Percentiles rank a stretch among this genome's conserved stretches.
Evolutionary conservation across 768 basidiomycete species (phyloP).

Genomic region (Macrocybe gigantea): DNA sequence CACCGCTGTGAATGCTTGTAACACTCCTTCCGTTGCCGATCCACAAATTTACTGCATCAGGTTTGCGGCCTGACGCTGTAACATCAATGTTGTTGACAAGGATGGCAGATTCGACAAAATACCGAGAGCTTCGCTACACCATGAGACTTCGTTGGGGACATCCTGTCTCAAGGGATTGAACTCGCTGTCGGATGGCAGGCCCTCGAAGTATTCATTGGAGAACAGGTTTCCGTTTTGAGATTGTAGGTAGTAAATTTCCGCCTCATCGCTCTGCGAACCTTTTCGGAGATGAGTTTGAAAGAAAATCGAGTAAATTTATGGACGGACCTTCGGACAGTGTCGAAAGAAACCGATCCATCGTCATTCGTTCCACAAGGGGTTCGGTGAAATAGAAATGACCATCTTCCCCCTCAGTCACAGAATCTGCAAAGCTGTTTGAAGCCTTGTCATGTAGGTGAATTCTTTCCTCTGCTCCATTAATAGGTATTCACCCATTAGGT

Average conservation of each 20-base stretch:
- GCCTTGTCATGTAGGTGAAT: constrained; percentile 8
- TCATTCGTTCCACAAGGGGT: constrained; percentile 65
- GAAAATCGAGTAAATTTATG: background rate
- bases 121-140: constrained; percentile 81
- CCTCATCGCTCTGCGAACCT: constrained; percentile 5
- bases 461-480: constrained; percentile 1
- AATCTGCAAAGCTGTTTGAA: constrained; percentile 63
- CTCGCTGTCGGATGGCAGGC: constrained; percentile 40
- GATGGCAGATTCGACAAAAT: constrained; percentile 11
- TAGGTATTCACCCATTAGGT: constrained; percentile 63
- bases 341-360: constrained; percentile 48
- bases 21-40: constrained; percentile 73
- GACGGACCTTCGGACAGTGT: constrained; percentile 26
- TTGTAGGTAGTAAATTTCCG: constrained; percentile 68
- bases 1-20: constrained; percentile 87
- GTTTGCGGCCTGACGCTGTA: constrained; percentile 39
- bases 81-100: background rate
- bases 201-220: constrained; percentile 35
- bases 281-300: background rate
- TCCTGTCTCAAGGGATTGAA: constrained; percentile 57
- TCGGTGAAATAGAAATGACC: constrained; percentile 68
- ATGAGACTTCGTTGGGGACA: constrained; percentile 62
- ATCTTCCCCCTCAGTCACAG: constrained; percentile 50
- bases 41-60: constrained; percentile 94
- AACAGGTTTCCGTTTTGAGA: constrained; percentile 91